Percentiles rank a stretch among this genome's conserved stretches.
Conservation (phyloP, 1,284 basidiomycete species). For the Calocybe gambosa region DNA sequence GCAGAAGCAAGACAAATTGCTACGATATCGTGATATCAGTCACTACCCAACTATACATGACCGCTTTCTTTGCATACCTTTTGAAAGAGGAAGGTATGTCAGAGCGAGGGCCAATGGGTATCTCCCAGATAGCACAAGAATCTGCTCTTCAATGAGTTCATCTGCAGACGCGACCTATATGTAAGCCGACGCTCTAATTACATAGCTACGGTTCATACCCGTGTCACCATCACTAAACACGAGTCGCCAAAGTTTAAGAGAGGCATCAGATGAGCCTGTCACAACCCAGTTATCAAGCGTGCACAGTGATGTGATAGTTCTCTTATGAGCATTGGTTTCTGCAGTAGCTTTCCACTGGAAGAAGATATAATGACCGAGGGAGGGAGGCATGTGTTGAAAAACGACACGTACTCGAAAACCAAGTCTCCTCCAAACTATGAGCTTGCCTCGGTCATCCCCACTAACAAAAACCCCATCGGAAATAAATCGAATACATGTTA, state of each 20-base stretch:
- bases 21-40: conserved; percentile 24
- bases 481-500: conserved; percentile 73
- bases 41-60: neutral
- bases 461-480: conserved; percentile 48
- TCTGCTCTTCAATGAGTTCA: conserved; percentile 47
- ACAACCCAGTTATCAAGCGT: conserved; percentile 44
- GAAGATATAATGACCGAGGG: conserved; percentile 2
- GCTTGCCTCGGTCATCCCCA: conserved; percentile 67
- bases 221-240: conserved; percentile 23
- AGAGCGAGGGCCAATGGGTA: conserved; percentile 73
- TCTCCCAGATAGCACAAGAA: conserved; percentile 58
- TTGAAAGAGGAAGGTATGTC: conserved; percentile 56
- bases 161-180: conserved; percentile 23
- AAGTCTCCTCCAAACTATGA: conserved; percentile 47
- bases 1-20: conserved; percentile 72
- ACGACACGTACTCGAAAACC: conserved; percentile 33
- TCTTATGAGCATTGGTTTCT: conserved; percentile 55
- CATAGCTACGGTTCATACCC: conserved; percentile 23
- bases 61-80: conserved; percentile 38
- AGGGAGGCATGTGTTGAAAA: neutral
- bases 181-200: conserved; percentile 1
- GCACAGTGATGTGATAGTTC: conserved; percentile 63
- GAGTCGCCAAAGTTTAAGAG: conserved; percentile 66
- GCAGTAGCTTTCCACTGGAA: conserved; percentile 47
- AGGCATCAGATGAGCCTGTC: conserved; percentile 78